Base-by-base conservation (phyloP, 257 asterid genomes). In the Solanum etuberosum region DNA sequence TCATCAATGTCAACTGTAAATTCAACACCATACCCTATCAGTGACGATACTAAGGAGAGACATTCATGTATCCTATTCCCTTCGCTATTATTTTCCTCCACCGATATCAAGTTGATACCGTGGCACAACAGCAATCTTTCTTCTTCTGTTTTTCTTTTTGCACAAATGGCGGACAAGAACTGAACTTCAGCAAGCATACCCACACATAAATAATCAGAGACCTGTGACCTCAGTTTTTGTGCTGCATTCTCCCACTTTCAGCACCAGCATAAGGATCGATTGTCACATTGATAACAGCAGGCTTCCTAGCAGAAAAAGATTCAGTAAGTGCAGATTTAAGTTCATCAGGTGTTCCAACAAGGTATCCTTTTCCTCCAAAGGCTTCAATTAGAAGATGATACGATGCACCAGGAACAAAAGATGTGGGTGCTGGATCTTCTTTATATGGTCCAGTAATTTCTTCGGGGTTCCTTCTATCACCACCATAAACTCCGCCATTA, bases 341-440 rank as follows among this genome's bases (percentile, higher is more conserved):
- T 87, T 95, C 98, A 83, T 93, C 98, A 0, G 98, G 98, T 37
- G 98, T 96, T 46, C 92, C 90, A 25, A 88, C 95, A 32, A 95
- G 96, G 90, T 95, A 95, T 11, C 98, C 99, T 86, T 94, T 96
- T 29, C 98, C 98, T 20, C 98, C 98, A 32, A 96, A 96, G 88
- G 99, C 98, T 87, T 95, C 95, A 29, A 93, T 85, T 42, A 96
- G 93, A 46, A 90, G 77, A 91, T 96, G 98, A 90, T 96, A 96
- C 11, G 95, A 93, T 40, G 98, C 98, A 37, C 93, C 94, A 4
- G 98, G 98, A n/a, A 96, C 98, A 85, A 96, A 96, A 77, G 98
- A 95, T 34, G 98, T 96, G 29, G 99, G 98, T 7, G 98, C 98
- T 1, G 98, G 99, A 87, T 96, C 99, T 38, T 93, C 95, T 89